Conservation (phyloP, 2,329 filamentous ascomycete species). For the Fusarium bulbicola region DNA sequence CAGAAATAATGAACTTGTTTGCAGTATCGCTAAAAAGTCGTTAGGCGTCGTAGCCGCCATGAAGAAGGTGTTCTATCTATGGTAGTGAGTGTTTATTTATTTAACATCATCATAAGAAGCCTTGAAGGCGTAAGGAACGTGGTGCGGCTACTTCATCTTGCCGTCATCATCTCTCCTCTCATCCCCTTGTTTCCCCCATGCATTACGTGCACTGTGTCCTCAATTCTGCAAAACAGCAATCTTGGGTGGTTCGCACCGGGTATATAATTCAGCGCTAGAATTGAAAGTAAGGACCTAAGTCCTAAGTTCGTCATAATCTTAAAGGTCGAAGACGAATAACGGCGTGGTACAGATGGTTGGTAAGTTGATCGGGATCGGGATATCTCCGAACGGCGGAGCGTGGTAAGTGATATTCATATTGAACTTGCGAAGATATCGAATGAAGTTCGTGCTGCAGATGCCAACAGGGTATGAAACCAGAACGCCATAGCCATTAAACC, state of each 20-base stretch:
- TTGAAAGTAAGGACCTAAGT: constrained; percentile 30
- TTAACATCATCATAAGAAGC: constrained; percentile 32
- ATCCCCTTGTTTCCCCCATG: not conserved
- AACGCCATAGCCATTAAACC: constrained; percentile 49
- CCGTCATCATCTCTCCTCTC: not conserved
- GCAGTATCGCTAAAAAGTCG: constrained; percentile 33
- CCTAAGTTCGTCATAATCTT: constrained; percentile 24
- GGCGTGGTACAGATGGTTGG: not conserved
- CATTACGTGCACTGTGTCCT: constrained; percentile 28
- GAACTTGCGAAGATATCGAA: constrained; percentile 20
- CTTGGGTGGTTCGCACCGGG: constrained; percentile 36
- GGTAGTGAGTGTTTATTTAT: constrained; percentile 27
- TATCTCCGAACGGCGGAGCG: not conserved
- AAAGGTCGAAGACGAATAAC: constrained; percentile 10
- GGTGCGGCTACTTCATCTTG: constrained; percentile 8
- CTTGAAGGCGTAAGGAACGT: constrained; percentile 26
- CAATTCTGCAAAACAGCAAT: constrained; percentile 30
- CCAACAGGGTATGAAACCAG: constrained; percentile 37
- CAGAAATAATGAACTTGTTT: constrained; percentile 12
- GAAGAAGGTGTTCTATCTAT: constrained; percentile 35
- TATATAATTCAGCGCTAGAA: constrained; percentile 42
- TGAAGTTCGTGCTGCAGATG: constrained; percentile 17
- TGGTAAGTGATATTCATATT: constrained; percentile 7
- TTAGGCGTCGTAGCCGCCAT: constrained; percentile 23
- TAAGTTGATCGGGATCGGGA: not conserved